Evolutionary conservation across 1,139 yeast species (phyloP).

Genomic region (Schizosaccharomyces versatilis): DNA sequence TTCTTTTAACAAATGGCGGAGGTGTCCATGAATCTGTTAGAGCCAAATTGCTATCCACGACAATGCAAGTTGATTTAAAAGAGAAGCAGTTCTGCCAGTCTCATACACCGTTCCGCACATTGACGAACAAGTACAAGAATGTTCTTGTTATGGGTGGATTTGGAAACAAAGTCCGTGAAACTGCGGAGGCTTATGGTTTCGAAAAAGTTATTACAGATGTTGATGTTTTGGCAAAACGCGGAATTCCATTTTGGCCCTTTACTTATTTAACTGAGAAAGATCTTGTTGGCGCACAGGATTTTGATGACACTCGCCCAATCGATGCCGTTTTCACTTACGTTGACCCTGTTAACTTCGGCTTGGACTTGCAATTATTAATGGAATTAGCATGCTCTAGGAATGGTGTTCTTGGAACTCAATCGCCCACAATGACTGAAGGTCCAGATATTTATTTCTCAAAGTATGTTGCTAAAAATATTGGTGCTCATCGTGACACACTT

Average conservation of each 20-base stretch:
- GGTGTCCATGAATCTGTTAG: slow-evolving; percentile 59
- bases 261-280: slow-evolving; percentile 32
- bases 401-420: slow-evolving; percentile 64
- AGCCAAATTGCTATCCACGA: slow-evolving; percentile 33
- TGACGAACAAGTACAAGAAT: slow-evolving; percentile 34
- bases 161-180: slow-evolving; percentile 15
- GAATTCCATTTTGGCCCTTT: slow-evolving; percentile 46
- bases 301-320: slow-evolving; percentile 19
- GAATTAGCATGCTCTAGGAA: slow-evolving; percentile 50
- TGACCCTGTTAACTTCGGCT: slow-evolving; percentile 49
- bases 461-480: slow-evolving; percentile 1
- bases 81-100: slow-evolving; percentile 60
- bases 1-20: slow-evolving; percentile 75
- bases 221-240: slow-evolving; percentile 40
- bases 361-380: slow-evolving; percentile 60
- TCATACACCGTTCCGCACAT: slow-evolving; percentile 71
- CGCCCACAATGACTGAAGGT: slow-evolving; percentile 49
- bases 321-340: slow-evolving; percentile 73
- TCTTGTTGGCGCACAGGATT: slow-evolving; percentile 18
- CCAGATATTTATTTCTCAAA: slow-evolving; percentile 71
- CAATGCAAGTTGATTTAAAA: not conserved
- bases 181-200: slow-evolving; percentile 31
- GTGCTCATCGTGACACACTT: slow-evolving; percentile 40
- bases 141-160: slow-evolving; percentile 77
- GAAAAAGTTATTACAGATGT: slow-evolving; percentile 52